A percentile compares a stretch with the other conserved stretches of the same genome.
These are phyloP conservation scores for Baudoinia panamericana DNA, from an alignment of 495 filamentous ascomycete species.

Conservation along the genomic window DNA sequence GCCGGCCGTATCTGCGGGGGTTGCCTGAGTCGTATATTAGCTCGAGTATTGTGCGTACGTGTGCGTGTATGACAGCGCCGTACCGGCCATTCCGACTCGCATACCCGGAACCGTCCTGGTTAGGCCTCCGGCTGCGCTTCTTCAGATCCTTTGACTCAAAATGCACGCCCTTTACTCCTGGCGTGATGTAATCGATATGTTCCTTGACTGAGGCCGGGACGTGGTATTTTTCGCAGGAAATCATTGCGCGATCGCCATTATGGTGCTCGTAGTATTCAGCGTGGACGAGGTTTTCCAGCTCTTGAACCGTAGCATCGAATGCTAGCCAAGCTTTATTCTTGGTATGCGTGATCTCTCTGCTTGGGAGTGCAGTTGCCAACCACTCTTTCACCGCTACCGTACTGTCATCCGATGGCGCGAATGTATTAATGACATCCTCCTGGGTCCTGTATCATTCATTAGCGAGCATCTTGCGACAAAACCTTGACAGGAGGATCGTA, in stretches of 20 bases:
- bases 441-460: neutral
- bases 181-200: constrained; percentile 22
- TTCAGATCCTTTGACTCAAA: constrained; percentile 3
- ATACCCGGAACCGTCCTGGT: neutral
- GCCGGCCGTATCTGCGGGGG: constrained; percentile 4
- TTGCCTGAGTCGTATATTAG: too few species aligned
- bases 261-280: constrained; percentile 18
- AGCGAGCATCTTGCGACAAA: too few species aligned
- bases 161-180: constrained; percentile 15
- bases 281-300: constrained; percentile 12
- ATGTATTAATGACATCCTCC: constrained; percentile 8
- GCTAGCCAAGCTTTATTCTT: constrained; percentile 22
- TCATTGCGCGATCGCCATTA: constrained; percentile 4
- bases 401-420: constrained; percentile 6
- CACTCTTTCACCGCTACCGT: constrained; percentile 8
- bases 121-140: constrained; percentile 4
- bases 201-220: constrained; percentile 13
- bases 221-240: constrained; percentile 19
- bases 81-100: too few species aligned
- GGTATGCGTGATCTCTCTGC: constrained; percentile 10
- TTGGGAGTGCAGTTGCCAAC: constrained; percentile 5
- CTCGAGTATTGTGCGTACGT: too few species aligned
- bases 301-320: constrained; percentile 15
- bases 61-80: too few species aligned
- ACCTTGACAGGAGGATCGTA: neutral